phyloP scores from a whole-genome alignment of 148 eudicot genomes.

The Rhododendron henanense region DNA sequence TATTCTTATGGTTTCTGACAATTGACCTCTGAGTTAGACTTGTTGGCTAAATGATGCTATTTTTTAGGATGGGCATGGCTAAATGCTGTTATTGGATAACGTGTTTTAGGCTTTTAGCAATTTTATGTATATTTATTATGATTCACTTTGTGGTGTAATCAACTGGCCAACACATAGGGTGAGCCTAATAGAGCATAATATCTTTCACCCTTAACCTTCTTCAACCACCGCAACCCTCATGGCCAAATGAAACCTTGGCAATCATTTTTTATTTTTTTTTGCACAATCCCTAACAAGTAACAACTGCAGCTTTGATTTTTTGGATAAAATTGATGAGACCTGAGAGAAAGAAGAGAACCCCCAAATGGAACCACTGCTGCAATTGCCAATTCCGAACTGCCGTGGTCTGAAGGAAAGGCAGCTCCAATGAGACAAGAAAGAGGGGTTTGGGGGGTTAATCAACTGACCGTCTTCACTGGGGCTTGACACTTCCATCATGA shows the following conservation, averaged over 20 bases:
- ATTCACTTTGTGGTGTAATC: not conserved
- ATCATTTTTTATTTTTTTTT: not conserved
- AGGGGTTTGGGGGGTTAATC: not conserved
- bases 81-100: not conserved
- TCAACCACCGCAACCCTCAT: not conserved
- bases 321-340: not conserved
- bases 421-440: not conserved
- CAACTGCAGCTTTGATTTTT: not conserved
- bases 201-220: not conserved
- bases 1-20: not conserved
- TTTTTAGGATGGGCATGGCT: not conserved
- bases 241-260: not conserved
- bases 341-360: not conserved
- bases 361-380: not conserved
- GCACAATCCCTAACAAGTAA: not conserved
- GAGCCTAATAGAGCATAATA: not conserved
- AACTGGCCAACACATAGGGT: not conserved
- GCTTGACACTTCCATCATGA: not conserved
- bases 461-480: not conserved
- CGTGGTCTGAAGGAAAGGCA: not conserved
- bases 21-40: not conserved
- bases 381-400: not conserved
- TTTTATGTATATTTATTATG: not conserved
- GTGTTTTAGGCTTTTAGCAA: not conserved
- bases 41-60: not conserved